phyloP scores from a whole-genome alignment of 768 basidiomycete genomes.

The Xerocomellus intermedius region DNA sequence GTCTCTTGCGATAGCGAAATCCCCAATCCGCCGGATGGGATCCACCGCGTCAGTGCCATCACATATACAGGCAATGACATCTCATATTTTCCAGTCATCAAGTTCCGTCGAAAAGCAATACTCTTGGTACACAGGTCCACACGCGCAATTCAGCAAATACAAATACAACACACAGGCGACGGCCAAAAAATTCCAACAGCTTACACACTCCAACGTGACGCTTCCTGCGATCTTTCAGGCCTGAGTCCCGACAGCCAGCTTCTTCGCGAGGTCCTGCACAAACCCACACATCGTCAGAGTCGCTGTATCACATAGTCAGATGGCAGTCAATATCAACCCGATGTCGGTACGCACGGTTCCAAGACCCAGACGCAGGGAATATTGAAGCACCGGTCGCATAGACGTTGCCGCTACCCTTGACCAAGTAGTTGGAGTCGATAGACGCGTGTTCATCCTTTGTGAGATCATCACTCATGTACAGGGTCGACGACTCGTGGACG shows the following conservation, averaged over 20 bases:
- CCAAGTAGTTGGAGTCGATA: slow-evolving; percentile 14
- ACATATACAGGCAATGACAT: too few relatives aligned
- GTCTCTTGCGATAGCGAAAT: too few relatives aligned
- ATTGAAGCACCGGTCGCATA: slow-evolving; percentile 19
- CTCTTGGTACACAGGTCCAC: too few relatives aligned
- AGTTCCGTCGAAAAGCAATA: too few relatives aligned
- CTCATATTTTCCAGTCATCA: too few relatives aligned
- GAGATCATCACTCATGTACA: slow-evolving; percentile 8
- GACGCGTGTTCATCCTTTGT: neutral
- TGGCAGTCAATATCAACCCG: neutral
- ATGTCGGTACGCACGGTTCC: slow-evolving; percentile 13
- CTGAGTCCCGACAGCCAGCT: neutral
- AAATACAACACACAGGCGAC: too few relatives aligned
- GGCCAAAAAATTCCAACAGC: too few relatives aligned
- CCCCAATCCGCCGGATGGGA: too few relatives aligned
- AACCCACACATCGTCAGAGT: slow-evolving; percentile 16
- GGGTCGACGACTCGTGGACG: slow-evolving; percentile 3
- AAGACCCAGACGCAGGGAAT: slow-evolving; percentile 18
- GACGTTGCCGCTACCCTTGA: slow-evolving; percentile 16
- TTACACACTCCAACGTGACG: too few relatives aligned
- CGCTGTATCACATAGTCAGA: neutral
- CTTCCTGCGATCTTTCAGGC: too few relatives aligned
- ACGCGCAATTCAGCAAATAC: too few relatives aligned
- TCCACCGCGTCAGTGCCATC: too few relatives aligned
- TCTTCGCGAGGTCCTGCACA: slow-evolving; percentile 12